Evolutionary conservation across 2,329 filamentous ascomycete genomes (phyloP).

Genomic region (Teratosphaeriaceae sp.): DNA sequence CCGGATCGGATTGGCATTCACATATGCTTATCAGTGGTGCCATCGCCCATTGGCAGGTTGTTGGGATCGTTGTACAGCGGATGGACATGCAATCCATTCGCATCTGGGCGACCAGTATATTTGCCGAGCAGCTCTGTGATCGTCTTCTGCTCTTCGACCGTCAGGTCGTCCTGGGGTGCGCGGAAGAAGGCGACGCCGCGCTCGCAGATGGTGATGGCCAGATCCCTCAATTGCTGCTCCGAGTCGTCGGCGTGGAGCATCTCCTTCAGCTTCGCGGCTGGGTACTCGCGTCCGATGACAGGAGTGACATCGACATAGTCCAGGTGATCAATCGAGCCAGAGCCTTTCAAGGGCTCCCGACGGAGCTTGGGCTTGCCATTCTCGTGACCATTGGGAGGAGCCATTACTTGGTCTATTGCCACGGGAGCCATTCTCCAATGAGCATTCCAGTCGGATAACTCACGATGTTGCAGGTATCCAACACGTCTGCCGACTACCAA

Average conservation of each 20-base stretch:
- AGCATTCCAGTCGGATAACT: too few species aligned
- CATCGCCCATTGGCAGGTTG: constrained; percentile 4
- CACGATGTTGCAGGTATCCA: too few species aligned
- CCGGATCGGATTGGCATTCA: too few species aligned
- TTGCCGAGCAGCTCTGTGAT: constrained; percentile 51
- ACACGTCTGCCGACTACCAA: too few species aligned
- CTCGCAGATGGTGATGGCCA: constrained; percentile 17
- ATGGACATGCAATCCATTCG: constrained; percentile 54
- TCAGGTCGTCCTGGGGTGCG: constrained; percentile 30
- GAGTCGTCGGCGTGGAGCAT: constrained; percentile 15
- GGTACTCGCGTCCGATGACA: constrained; percentile 18
- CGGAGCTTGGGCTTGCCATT: not conserved
- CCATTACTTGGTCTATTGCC: not conserved
- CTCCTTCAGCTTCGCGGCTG: constrained; percentile 13
- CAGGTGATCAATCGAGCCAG: constrained; percentile 19
- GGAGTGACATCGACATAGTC: constrained; percentile 16
- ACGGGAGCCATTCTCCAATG: constrained; percentile 7
- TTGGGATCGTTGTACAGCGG: constrained; percentile 33
- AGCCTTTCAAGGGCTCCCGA: constrained; percentile 40
- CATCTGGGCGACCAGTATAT: constrained; percentile 50
- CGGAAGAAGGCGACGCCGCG: constrained; percentile 23
- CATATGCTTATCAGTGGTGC: constrained; percentile 4
- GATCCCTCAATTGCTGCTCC: constrained; percentile 15
- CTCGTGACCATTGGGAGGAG: not conserved
- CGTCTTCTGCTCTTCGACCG: constrained; percentile 47